A percentile compares a stretch with the other conserved stretches of the same genome.
Conservation (phyloP, 75 land plant species). For the Picea sitchensis region DNA sequence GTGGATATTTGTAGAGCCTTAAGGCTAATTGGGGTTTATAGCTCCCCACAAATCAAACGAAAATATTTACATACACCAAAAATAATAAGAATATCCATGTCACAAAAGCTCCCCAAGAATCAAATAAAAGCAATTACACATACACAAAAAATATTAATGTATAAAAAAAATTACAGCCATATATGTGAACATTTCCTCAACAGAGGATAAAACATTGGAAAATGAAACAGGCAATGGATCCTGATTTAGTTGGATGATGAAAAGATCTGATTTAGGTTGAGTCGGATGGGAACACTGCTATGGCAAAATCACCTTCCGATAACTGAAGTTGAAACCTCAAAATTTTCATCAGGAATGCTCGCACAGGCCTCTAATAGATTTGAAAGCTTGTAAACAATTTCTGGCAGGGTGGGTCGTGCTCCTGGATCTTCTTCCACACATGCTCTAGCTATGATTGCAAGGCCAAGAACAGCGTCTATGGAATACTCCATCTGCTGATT, state of each 20-base stretch:
- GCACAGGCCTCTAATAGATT: not conserved
- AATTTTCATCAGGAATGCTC: not conserved
- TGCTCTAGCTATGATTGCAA: constrained; percentile 49
- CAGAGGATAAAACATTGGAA: not conserved
- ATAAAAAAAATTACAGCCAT: not conserved
- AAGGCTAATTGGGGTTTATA: not conserved
- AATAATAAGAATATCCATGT: not conserved
- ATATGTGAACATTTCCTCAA: not conserved
- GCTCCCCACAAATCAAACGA: not conserved
- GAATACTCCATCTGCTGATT: constrained; percentile 30
- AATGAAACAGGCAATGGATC: not conserved
- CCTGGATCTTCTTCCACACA: constrained; percentile 51
- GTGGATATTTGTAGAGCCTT: no score
- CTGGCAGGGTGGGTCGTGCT: constrained; percentile 58
- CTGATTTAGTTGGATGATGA: not conserved
- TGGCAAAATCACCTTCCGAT: not conserved
- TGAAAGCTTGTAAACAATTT: constrained; percentile 34
- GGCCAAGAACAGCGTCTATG: constrained; percentile 39
- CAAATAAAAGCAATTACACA: not conserved
- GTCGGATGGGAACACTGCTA: not conserved
- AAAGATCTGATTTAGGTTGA: not conserved
- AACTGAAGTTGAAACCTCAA: not conserved
- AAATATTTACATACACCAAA: not conserved
- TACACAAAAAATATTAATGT: not conserved
- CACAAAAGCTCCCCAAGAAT: not conserved